Percentiles rank a stretch among this genome's conserved stretches.
Evolutionary conservation across 306 rosid species (phyloP).

Genomic region (Argentina anserina): DNA sequence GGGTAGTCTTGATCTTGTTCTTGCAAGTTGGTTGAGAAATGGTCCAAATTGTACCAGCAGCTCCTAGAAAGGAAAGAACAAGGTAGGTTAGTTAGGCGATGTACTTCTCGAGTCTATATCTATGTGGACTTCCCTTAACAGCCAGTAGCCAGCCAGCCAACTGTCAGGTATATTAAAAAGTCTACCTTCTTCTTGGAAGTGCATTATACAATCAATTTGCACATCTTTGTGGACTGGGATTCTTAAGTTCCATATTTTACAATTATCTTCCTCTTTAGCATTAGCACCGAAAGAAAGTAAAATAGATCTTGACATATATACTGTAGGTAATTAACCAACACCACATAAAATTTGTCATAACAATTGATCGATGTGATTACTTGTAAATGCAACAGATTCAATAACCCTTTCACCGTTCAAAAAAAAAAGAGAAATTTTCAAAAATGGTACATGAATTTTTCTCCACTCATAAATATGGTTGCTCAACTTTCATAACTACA

Average conservation of each 20-base stretch:
- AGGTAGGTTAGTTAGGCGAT: not conserved
- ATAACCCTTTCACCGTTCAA: too few species aligned
- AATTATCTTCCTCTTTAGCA: not conserved
- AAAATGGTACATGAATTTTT: too few species aligned
- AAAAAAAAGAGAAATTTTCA: too few species aligned
- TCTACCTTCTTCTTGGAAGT: not conserved
- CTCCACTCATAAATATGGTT: too few species aligned
- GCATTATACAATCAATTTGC: not conserved
- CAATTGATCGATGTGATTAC: too few species aligned
- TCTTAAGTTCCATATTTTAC: not conserved
- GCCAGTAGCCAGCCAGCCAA: not conserved
- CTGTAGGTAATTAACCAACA: not conserved
- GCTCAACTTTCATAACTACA: too few species aligned
- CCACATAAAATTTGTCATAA: not conserved
- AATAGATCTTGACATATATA: not conserved
- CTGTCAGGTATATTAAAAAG: not conserved
- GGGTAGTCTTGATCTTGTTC: not conserved
- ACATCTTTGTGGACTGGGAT: constrained; percentile 16
- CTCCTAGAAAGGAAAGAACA: not conserved
- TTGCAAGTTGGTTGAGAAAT: not conserved
- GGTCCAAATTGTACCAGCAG: not conserved
- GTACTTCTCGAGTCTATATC: not conserved
- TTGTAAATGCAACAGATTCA: too few species aligned
- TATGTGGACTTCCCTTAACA: not conserved
- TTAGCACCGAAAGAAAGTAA: not conserved